Base-by-base conservation (phyloP, 2,329 filamentous ascomycete genomes). In the Aspergillus fumigatiaffinis region DNA sequence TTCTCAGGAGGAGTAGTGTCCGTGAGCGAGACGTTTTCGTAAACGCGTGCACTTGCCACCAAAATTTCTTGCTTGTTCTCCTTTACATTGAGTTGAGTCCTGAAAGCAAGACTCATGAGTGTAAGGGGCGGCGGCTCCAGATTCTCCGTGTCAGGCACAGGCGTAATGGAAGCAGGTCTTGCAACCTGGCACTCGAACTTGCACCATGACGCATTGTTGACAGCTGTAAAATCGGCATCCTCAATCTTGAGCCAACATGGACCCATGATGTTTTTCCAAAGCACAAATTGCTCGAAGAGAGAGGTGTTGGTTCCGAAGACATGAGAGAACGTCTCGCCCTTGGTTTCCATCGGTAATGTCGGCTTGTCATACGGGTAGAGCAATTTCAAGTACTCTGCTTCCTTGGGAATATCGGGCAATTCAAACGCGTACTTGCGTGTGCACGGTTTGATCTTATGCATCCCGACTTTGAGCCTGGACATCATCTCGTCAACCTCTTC, bases 241-340 rank as follows among this genome's bases (percentile, higher is more conserved):
- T 92, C 84, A 55, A 99, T 94, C 70, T 88, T 92, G 49, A 99
- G 83, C 94, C 94, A 99, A 73, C 94, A 97, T 29, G 94, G 94
- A 1, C 94, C 94, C 93, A 97, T 99, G 66, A 99, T 90, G 70
- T 96, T 96, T 78, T 97, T 97, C 90, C 92, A 97, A 4, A 99
- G 82, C 21, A 99, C 94, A 70, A 99, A 99, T 67, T 99, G 94
- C 75, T 99, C 94, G 66, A 99, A 99, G 0, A 99, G 81, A 1
- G 91, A 87, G 0, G 94, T 99, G 73, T 94, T 96, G 56, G 89
- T 89, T 28, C 95, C 94, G 65, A 99, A 99, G 25, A 96, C 88
- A 63, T 91, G 90, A 1, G 93, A 97, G 71, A 93, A 99, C 0
- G 94, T 97, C 72, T 96, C 87, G 28, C 94, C 94, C 44, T 81